Percentiles rank a stretch among this genome's conserved stretches.
Evolutionary conservation across 306 rosid genomes (phyloP).

Genomic region (Lagenaria siceraria): DNA sequence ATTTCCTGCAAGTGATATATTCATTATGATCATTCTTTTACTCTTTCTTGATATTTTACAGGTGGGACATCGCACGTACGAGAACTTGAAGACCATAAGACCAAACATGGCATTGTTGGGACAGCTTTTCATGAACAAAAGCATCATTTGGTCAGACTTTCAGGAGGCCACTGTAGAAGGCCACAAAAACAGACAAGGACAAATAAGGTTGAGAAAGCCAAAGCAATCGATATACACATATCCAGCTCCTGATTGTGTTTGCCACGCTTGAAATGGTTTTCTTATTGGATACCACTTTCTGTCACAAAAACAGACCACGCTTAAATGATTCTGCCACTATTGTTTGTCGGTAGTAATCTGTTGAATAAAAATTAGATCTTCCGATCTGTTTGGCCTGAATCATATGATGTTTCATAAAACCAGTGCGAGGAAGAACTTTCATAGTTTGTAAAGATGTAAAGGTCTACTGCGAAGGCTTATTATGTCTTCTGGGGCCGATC

Average conservation of each 20-base stretch:
- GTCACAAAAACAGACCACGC: constrained; percentile 1
- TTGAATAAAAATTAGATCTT: not conserved
- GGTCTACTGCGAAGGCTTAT: not conserved
- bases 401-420: not conserved
- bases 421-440: not conserved
- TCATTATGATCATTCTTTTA: not conserved
- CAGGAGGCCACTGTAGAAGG: constrained; percentile 53
- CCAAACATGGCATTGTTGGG: constrained; percentile 92
- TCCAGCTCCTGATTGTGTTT: constrained; percentile 94
- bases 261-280: constrained; percentile 37
- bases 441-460: not conserved
- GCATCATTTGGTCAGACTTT: constrained; percentile 64
- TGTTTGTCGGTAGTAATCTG: not conserved
- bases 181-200: constrained; percentile 79
- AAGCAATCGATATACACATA: constrained; percentile 92
- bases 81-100: constrained; percentile 78
- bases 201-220: constrained; percentile 67
- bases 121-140: constrained; percentile 82
- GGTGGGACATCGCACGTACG: constrained; percentile 92
- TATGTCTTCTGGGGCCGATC: not conserved
- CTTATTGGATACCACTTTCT: not conserved
- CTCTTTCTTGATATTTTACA: constrained; percentile 18
- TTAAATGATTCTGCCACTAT: not conserved
- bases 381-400: not conserved
- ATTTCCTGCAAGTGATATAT: not conserved